Evolutionary conservation across 129 eudicot species (phyloP), one percentile per base, ranked within the genome.

Genomic region (Pseudognaphalium luteoalbum): DNA sequence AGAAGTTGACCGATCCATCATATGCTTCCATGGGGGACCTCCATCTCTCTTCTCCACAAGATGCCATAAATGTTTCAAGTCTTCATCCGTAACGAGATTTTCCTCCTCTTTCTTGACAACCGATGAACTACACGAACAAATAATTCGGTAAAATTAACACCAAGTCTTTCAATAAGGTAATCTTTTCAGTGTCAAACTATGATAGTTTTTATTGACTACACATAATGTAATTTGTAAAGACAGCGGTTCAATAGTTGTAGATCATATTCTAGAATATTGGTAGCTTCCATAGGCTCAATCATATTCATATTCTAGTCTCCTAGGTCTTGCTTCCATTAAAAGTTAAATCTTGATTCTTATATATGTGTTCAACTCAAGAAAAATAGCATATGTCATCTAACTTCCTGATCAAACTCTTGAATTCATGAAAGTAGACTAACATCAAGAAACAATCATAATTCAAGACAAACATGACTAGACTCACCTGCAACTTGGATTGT

Each of bases 1-100:
- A 6, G 84, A 76, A 60, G 92, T 66, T 30, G 93, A 83, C 29
- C 81, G 80, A 22, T 94, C 94, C 97, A 91, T 94, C 92, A 91
- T 81, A 59, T 76, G 97, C 77, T 89, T 94, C 99, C 99, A 91
- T 71, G 90, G 86, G 28, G 86, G 92, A 62, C 99, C 97, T 72
- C 96, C 99, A 66, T 94, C 97, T 86, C 80, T 89, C 79, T 81
- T 90, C 83, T 91, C 97, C 32, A 91, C 94, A 37, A 94, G 96
- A 41, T 74, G 87, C 84, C 87, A 81, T 63, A 94, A 71, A 72
- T 86, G 90, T 68, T 77, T 73, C 32, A 94, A 75, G 82, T 94
- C 96, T 52, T 82, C 89, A 39, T 86, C 82, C 3, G 77, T 81
- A 52, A 89, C 84, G 64, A 62, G 75, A 69, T 64, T 28, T 29